These are phyloP conservation scores for Nannizzia gypsea DNA, from an alignment of 2,329 filamentous ascomycete species.

Conservation along the genomic window DNA sequence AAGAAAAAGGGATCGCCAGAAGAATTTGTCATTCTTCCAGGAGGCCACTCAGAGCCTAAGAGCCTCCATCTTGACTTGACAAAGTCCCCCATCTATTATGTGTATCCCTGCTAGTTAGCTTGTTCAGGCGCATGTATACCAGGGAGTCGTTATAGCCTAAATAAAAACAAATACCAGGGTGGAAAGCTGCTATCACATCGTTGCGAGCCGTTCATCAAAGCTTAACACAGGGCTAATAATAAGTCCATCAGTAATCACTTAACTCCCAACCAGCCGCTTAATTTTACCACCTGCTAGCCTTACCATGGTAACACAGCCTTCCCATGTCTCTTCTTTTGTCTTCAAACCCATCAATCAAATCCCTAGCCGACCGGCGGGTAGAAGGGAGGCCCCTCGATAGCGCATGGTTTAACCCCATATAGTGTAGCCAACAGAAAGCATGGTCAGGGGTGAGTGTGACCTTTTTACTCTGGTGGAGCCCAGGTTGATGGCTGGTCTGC, in stretches of 20 bases:
- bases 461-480: not conserved
- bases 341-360: conserved; percentile 1
- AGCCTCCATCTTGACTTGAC: not conserved
- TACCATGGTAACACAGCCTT: not conserved
- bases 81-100: not conserved
- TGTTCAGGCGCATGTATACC: not conserved
- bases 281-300: conserved; percentile 1
- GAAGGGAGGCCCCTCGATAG: not conserved
- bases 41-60: not conserved
- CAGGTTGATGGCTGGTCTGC: not conserved
- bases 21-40: not conserved
- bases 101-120: not conserved
- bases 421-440: too few species aligned
- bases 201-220: not conserved
- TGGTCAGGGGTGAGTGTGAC: not conserved
- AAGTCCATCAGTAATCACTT: not conserved
- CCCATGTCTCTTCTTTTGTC: not conserved
- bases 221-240: not conserved
- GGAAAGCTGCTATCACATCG: not conserved
- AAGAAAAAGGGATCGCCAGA: not conserved
- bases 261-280: not conserved
- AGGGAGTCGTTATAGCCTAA: not conserved
- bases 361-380: not conserved
- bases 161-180: not conserved
- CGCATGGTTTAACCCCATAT: not conserved